Conservation (phyloP, 805 yeast genomes). For the Jamesozyma piceae region DNA sequence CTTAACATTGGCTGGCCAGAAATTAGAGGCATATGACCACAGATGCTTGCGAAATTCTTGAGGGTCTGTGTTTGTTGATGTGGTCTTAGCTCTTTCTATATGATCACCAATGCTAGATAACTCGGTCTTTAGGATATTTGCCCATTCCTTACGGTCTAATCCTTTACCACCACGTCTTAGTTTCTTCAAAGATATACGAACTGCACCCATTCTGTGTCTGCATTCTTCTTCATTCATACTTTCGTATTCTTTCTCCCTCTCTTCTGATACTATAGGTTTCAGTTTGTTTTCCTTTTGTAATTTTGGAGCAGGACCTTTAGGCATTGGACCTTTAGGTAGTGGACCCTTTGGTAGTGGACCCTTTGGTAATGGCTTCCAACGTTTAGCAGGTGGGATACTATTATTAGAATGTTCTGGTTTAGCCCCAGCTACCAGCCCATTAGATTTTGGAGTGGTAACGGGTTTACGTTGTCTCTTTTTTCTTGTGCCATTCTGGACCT, state of each 20-base stretch:
- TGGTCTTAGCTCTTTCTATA: conserved; percentile 38
- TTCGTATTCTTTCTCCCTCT: conserved; percentile 46
- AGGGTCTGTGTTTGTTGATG: conserved; percentile 20
- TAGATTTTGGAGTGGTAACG: conserved; percentile 2
- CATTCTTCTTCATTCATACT: conserved; percentile 73
- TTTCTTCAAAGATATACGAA: conserved; percentile 54
- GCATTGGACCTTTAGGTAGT: neutral
- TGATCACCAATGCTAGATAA: conserved; percentile 65
- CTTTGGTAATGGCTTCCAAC: conserved; percentile 22
- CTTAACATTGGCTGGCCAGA: conserved; percentile 84
- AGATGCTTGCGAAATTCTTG: conserved; percentile 49
- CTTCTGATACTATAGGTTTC: neutral
- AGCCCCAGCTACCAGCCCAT: conserved; percentile 10
- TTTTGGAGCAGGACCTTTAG: conserved; percentile 4
- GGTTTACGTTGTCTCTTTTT: conserved; percentile 25
- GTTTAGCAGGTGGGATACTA: conserved; percentile 17
- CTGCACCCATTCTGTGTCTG: conserved; percentile 51
- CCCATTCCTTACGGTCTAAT: conserved; percentile 69
- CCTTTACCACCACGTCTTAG: conserved; percentile 67
- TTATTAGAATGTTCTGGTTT: conserved; percentile 8
- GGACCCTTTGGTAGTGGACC: conserved; percentile 16
- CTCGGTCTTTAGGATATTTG: conserved; percentile 56
- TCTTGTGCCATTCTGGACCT: conserved; percentile 20
- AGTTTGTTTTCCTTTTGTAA: neutral
- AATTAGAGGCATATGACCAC: conserved; percentile 76